Conservation (phyloP, 2,329 filamentous ascomycete genomes). For the Aspergillus sp. region DNA sequence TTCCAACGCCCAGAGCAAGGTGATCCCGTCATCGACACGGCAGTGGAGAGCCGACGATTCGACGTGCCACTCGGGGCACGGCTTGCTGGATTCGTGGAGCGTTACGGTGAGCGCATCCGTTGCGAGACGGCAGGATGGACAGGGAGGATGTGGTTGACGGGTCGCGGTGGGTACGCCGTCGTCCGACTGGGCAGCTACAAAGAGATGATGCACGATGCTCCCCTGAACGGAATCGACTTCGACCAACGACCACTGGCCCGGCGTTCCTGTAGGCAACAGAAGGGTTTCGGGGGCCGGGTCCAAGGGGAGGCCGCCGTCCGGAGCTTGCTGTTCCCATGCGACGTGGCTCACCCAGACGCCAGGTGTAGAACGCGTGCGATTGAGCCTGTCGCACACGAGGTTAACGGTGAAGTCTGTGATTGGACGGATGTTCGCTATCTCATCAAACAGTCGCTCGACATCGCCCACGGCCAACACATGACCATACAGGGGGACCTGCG, state of each 20-base stretch:
- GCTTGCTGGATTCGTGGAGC: neutral
- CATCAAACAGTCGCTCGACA: neutral
- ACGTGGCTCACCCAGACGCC: neutral
- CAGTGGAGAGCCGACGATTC: neutral
- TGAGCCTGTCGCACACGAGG: neutral
- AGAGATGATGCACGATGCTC: neutral
- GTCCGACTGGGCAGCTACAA: neutral
- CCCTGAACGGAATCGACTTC: neutral
- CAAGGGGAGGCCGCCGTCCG: neutral
- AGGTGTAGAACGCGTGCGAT: neutral
- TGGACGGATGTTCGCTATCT: neutral
- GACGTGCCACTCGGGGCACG: neutral
- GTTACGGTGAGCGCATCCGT: neutral
- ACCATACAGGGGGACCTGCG: neutral
- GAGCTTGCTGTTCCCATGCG: neutral
- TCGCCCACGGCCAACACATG: neutral
- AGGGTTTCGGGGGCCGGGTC: neutral
- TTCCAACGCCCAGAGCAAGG: neutral
- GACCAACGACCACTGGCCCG: neutral
- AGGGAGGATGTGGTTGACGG: neutral
- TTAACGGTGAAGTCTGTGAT: neutral
- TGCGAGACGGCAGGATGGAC: neutral
- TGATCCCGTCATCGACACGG: neutral
- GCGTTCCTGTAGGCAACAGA: neutral
- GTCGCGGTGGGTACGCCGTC: neutral